Conservation (phyloP, 805 yeast species). For the Pichia manshurica region DNA sequence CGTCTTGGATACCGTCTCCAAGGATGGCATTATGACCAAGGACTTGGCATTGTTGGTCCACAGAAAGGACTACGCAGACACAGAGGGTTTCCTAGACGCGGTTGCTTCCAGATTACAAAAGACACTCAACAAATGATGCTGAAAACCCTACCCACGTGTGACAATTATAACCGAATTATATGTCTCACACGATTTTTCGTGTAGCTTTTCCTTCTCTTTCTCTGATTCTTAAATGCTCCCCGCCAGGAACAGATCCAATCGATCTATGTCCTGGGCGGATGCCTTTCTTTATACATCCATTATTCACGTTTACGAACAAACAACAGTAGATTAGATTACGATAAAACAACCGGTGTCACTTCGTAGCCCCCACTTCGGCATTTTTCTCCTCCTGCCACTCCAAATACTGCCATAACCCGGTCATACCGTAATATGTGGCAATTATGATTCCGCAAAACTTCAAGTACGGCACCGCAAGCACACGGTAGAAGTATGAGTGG, state of each 20-base stretch:
- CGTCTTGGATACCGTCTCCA: conserved; percentile 66
- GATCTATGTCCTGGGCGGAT: no score
- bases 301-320: conserved; percentile 9
- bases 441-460: conserved; percentile 41
- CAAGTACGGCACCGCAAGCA: conserved; percentile 40
- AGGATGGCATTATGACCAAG: conserved; percentile 75
- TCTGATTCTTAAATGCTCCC: background rate
- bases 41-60: conserved; percentile 66
- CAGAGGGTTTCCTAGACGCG: conserved; percentile 72
- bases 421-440: conserved; percentile 41
- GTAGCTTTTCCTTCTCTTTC: background rate
- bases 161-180: conserved; percentile 7
- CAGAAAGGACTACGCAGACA: conserved; percentile 61
- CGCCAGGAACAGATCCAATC: no score
- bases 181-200: background rate
- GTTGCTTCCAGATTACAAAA: conserved; percentile 46
- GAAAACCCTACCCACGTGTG: background rate
- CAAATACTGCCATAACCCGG: conserved; percentile 39
- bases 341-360: no score
- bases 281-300: background rate
- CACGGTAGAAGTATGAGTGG: conserved; percentile 38
- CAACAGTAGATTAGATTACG: background rate
- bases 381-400: conserved; percentile 24
- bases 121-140: conserved; percentile 4
- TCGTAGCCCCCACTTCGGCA: no score